phyloP scores from a whole-genome alignment of 2,329 filamentous ascomycete species.

The Botryotinia globosa region DNA sequence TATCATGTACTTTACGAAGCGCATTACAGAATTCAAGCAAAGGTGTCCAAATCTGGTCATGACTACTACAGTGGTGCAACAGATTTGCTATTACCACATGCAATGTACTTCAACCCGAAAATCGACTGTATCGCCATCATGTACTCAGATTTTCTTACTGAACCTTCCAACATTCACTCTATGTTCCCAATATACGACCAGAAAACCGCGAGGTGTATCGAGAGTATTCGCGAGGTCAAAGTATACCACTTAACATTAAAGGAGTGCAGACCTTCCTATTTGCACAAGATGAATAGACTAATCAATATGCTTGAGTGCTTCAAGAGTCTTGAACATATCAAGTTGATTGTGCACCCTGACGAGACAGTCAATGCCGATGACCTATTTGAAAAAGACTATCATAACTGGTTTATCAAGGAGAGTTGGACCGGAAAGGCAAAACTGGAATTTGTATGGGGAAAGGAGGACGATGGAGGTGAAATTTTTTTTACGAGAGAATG shows the following conservation, averaged over 20 bases:
- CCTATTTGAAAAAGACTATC: fast-evolving
- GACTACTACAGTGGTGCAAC: background rate
- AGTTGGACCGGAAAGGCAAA: background rate
- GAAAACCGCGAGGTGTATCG: background rate
- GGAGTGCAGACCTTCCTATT: background rate
- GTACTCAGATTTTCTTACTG: background rate
- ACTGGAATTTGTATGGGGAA: background rate
- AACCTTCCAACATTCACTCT: background rate
- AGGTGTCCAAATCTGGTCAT: too few species aligned
- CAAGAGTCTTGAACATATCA: background rate
- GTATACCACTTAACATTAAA: background rate
- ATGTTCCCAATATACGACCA: background rate
- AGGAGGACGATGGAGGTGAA: background rate
- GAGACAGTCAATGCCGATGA: background rate
- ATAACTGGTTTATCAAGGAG: background rate
- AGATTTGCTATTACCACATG: background rate
- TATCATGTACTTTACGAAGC: background rate
- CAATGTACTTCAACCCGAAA: background rate
- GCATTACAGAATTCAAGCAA: background rate
- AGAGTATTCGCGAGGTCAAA: background rate
- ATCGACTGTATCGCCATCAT: background rate
- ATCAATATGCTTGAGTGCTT: background rate
- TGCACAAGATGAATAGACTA: background rate
- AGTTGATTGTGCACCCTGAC: background rate
- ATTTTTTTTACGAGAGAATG: background rate